These are phyloP conservation scores for Dalechampia spathulata DNA, from an alignment of 441 rosid genomes.

Conservation along the genomic window DNA sequence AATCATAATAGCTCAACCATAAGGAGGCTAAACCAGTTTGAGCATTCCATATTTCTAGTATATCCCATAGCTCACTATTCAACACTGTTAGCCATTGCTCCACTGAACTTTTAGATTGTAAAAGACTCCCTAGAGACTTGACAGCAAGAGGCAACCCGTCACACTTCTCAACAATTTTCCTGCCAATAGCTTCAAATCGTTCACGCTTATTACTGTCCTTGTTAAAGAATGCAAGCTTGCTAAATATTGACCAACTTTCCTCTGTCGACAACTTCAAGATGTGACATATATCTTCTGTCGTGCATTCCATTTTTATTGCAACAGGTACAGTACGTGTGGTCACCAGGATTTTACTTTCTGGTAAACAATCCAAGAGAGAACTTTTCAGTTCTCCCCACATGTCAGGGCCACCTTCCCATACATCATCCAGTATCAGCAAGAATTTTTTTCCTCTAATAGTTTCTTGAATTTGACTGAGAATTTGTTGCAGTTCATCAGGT, in stretches of 20 bases:
- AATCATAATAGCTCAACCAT: conserved; percentile 5
- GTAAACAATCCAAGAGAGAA: neutral
- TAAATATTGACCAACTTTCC: neutral
- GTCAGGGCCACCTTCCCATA: neutral
- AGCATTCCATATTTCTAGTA: neutral
- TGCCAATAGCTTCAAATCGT: neutral
- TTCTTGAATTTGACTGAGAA: neutral
- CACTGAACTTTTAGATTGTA: neutral
- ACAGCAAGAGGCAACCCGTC: conserved; percentile 8
- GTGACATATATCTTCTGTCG: neutral
- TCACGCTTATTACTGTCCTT: neutral
- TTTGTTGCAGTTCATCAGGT: neutral
- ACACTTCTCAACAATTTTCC: neutral
- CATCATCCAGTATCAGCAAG: neutral
- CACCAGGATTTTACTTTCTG: conserved; percentile 1
- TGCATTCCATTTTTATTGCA: neutral
- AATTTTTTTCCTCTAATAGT: neutral
- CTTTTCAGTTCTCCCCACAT: neutral
- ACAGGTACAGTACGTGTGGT: neutral
- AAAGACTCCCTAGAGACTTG: conserved; percentile 1
- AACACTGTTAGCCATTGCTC: conserved; percentile 1
- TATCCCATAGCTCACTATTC: conserved; percentile 4
- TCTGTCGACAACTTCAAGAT: neutral
- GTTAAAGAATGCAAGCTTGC: neutral
- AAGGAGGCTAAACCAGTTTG: neutral